These are phyloP conservation scores for Fraxinus sp. DNA, from an alignment of 305 asterid species.

Conservation along the genomic window DNA sequence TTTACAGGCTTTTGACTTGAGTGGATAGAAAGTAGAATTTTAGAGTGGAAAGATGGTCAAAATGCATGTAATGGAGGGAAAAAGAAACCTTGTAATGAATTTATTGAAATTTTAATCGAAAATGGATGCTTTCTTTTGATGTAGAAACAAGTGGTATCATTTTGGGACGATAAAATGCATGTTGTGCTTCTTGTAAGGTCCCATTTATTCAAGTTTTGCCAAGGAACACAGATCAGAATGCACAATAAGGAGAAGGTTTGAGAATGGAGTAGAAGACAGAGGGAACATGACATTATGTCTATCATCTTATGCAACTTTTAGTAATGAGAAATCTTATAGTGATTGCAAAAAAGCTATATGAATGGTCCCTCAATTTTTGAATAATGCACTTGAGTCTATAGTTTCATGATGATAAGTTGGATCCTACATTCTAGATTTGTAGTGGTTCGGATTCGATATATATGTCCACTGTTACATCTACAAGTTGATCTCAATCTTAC, in stretches of 20 bases:
- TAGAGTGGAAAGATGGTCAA: conserved; percentile 30
- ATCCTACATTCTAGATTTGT: conserved; percentile 21
- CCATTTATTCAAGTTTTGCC: conserved; percentile 10
- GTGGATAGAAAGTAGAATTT: conserved; percentile 35
- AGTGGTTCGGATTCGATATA: not conserved
- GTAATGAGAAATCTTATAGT: conserved; percentile 32
- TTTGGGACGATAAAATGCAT: not conserved
- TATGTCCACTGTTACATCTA: not conserved
- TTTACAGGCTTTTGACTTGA: conserved; percentile 40
- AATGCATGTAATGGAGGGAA: conserved; percentile 26
- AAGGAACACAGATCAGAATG: conserved; percentile 33
- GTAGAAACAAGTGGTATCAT: not conserved
- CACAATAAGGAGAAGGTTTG: conserved; percentile 25
- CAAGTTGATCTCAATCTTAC: not conserved
- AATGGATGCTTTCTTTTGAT: not conserved
- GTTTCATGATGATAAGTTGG: conserved; percentile 41
- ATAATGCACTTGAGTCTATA: conserved; percentile 28
- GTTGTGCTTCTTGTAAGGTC: conserved; percentile 13
- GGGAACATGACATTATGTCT: conserved; percentile 28
- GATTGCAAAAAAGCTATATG: conserved; percentile 36
- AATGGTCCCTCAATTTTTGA: conserved; percentile 56
- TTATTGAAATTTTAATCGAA: not conserved
- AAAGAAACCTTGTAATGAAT: conserved; percentile 24
- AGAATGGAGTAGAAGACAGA: conserved; percentile 23
- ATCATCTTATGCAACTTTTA: conserved; percentile 24